A percentile compares a stretch with the other conserved stretches of the same genome.
phyloP scores from a whole-genome alignment of 2,329 filamentous ascomycete genomes.

The Cladosporium sp. region DNA sequence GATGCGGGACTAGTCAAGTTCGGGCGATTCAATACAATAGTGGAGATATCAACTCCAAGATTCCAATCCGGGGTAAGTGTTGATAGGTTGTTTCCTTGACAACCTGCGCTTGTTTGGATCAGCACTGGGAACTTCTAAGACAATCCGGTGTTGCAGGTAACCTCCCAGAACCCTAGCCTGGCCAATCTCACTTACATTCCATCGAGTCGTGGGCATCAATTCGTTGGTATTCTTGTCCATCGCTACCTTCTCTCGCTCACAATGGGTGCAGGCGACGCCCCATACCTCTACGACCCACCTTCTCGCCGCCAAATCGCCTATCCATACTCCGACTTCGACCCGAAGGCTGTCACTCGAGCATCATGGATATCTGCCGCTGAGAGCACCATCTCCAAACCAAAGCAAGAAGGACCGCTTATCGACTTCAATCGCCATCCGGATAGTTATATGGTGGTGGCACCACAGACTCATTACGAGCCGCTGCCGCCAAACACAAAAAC shows the following conservation, averaged over 20 bases:
- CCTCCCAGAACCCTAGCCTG: constrained; percentile 1
- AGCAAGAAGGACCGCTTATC: constrained; percentile 74
- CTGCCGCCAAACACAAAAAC: constrained; percentile 72
- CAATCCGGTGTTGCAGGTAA: constrained; percentile 9
- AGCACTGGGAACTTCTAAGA: constrained; percentile 1
- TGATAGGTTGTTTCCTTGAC: not conserved
- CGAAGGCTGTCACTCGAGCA: constrained; percentile 79
- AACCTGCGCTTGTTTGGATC: not conserved
- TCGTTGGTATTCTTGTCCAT: constrained; percentile 7
- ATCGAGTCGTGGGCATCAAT: not conserved
- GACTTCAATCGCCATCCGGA: constrained; percentile 87
- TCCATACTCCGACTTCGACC: constrained; percentile 69
- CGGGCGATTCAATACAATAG: constrained; percentile 6
- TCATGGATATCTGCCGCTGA: constrained; percentile 60
- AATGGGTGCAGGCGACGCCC: constrained; percentile 47
- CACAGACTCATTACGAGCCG: constrained; percentile 61
- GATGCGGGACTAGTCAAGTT: constrained; percentile 9
- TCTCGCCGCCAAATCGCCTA: constrained; percentile 55
- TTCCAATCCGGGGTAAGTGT: not conserved
- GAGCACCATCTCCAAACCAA: constrained; percentile 56
- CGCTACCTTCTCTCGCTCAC: constrained; percentile 20
- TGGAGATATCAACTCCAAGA: constrained; percentile 12
- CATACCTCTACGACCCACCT: constrained; percentile 72
- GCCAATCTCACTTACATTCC: constrained; percentile 8
- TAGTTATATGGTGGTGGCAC: constrained; percentile 65